Evolutionary conservation across 164 flowering plant genomes (phyloP).

Genomic region (Protea cynaroides): DNA sequence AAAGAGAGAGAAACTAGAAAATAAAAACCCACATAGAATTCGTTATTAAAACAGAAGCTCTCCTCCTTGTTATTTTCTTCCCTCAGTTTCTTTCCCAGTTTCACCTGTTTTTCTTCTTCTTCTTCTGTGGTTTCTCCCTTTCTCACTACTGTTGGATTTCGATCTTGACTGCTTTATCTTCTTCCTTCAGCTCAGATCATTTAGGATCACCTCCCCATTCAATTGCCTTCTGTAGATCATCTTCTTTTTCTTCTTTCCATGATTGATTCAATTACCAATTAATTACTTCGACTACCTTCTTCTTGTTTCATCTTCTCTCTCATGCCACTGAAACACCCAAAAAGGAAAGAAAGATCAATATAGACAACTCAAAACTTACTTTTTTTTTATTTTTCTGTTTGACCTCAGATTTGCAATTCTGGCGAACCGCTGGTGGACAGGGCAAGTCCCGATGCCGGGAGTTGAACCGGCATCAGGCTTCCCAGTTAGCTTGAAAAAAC

Average conservation of each 20-base stretch:
- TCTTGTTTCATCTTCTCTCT: neutral
- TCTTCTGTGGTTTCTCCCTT: neutral
- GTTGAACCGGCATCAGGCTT: conserved; percentile 22
- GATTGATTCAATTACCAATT: neutral
- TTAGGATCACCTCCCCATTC: neutral
- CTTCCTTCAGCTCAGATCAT: conserved; percentile 1
- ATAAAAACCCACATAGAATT: neutral
- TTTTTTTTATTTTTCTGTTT: neutral
- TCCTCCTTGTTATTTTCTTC: neutral
- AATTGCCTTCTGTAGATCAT: neutral
- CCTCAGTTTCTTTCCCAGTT: neutral
- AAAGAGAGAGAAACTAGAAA: neutral
- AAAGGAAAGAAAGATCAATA: neutral
- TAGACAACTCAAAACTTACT: too few species aligned
- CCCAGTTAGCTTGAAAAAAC: conserved; percentile 29
- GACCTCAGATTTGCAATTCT: conserved; percentile 12
- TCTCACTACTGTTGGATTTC: neutral
- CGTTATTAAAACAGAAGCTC: neutral
- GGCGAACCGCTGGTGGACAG: conserved; percentile 78
- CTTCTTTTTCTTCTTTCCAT: neutral
- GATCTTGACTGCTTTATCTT: neutral
- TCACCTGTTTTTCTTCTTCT: neutral
- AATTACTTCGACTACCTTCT: too few species aligned
- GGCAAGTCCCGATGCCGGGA: conserved; percentile 43
- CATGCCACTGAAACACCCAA: neutral